Evolutionary conservation across 2,329 filamentous ascomycete genomes (phyloP).

Genomic region (Pseudocercospora vitis): DNA sequence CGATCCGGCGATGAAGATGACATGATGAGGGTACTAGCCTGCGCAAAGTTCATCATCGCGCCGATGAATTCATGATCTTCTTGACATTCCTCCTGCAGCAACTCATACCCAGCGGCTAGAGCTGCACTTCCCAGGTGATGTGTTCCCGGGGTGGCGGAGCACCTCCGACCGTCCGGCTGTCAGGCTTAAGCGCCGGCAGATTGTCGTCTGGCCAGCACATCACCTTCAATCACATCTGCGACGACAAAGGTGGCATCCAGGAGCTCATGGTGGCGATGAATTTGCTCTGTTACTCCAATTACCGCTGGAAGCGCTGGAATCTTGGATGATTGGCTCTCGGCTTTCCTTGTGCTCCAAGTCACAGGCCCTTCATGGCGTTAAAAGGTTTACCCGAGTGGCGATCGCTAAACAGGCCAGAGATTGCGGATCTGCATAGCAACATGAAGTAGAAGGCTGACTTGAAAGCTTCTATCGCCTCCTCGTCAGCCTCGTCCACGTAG

Average conservation of each 20-base stretch:
- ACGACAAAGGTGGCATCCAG: not conserved
- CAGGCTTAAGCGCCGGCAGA: conserved; percentile 1
- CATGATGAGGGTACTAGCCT: too few relatives aligned
- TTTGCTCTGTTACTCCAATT: conserved; percentile 6
- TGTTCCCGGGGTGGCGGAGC: not conserved
- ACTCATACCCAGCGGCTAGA: too few relatives aligned
- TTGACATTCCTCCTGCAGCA: too few relatives aligned
- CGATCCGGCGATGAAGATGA: too few relatives aligned
- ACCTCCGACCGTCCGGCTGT: not conserved
- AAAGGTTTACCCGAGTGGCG: not conserved
- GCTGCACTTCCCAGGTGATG: not conserved
- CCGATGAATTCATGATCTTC: not conserved
- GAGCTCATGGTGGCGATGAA: not conserved
- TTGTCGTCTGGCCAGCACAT: not conserved
- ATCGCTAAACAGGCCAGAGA: not conserved
- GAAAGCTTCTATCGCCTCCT: not conserved
- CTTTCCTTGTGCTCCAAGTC: not conserved
- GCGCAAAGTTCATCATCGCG: not conserved
- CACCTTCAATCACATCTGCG: not conserved
- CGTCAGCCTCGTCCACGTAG: not conserved
- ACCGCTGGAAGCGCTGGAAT: conserved; percentile 2
- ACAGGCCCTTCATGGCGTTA: not conserved
- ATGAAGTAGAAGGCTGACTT: conserved; percentile 6
- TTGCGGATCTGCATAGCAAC: not conserved
- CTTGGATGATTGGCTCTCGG: conserved; percentile 3